These are phyloP conservation scores for Leishmania major DNA, from an alignment of 208 protist genomes.

Conservation along the genomic window DNA sequence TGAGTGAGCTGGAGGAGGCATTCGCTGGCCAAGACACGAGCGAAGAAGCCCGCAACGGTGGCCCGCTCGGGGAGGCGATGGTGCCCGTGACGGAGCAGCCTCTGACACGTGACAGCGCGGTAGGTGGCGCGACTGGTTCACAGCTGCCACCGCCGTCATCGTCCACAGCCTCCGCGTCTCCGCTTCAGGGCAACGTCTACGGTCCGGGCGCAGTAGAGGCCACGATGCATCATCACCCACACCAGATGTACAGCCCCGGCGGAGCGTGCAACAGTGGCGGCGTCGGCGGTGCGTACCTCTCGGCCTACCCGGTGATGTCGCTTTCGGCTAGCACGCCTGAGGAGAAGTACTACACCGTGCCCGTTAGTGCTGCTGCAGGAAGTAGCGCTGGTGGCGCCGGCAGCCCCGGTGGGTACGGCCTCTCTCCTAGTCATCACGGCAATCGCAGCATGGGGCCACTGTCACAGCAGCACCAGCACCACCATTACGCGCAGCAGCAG, in stretches of 20 bases:
- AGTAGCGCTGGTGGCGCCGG: slow-evolving; percentile 2
- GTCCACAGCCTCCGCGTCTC: background rate
- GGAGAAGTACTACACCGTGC: slow-evolving; percentile 25
- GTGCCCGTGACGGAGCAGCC: slow-evolving; percentile 19
- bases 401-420: background rate
- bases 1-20: slow-evolving; percentile 23
- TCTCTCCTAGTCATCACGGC: slow-evolving; percentile 6
- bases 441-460: background rate
- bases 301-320: background rate
- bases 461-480: slow-evolving; percentile 11
- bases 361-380: background rate
- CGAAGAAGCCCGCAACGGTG: slow-evolving; percentile 9
- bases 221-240: background rate
- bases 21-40: slow-evolving; percentile 24
- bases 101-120: background rate
- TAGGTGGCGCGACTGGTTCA: background rate
- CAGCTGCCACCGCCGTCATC: slow-evolving; percentile 7
- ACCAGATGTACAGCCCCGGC: background rate
- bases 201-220: background rate
- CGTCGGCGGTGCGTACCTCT: slow-evolving; percentile 9
- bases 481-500: slow-evolving; percentile 1
- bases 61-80: slow-evolving; percentile 44
- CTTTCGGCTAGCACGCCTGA: slow-evolving; percentile 1
- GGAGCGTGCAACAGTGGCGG: background rate
- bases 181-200: slow-evolving; percentile 7